phyloP scores from a whole-genome alignment of 2,329 filamentous ascomycete species.

The Ophiosphaerella herpotricha region DNA sequence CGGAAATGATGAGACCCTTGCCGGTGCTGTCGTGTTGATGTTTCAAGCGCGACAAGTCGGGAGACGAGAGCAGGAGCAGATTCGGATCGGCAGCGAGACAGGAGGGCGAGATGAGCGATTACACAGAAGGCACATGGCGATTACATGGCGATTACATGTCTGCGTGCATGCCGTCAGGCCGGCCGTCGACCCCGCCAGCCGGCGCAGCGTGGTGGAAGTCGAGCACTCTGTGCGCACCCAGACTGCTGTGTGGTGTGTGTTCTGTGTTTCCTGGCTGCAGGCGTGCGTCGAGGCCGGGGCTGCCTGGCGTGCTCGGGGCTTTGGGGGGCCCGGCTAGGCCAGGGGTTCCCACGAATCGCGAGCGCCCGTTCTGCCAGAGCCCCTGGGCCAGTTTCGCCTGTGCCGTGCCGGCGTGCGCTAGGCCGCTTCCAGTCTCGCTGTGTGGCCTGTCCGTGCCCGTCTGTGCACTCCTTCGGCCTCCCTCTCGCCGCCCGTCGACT shows the following conservation, averaged over 20 bases:
- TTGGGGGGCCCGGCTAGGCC: constrained; percentile 13
- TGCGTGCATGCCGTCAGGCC: neutral
- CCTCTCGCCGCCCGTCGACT: constrained; percentile 20
- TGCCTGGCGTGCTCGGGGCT: constrained; percentile 10
- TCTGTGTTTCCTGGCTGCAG: constrained; percentile 28
- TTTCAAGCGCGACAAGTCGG: constrained; percentile 19
- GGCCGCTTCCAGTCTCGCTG: too few species aligned
- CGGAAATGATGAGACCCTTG: constrained; percentile 31
- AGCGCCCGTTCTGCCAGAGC: neutral
- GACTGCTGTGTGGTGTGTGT: neutral
- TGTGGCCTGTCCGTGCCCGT: neutral
- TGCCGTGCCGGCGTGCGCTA: constrained; percentile 14
- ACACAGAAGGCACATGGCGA: too few species aligned
- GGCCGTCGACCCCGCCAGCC: constrained; percentile 11
- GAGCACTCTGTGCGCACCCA: too few species aligned
- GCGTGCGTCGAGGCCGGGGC: constrained; percentile 22
- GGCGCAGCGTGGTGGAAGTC: neutral
- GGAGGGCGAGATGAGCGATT: too few species aligned
- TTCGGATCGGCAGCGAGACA: constrained; percentile 10
- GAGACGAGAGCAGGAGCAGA: constrained; percentile 3
- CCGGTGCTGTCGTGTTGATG: constrained; percentile 20
- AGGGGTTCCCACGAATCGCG: neutral
- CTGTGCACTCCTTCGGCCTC: constrained; percentile 26
- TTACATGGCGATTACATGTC: too few species aligned
- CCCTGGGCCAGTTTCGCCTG: constrained; percentile 17